Conservation (phyloP, 371 early-diverging fungal species). For the Rhizopus delemar region DNA sequence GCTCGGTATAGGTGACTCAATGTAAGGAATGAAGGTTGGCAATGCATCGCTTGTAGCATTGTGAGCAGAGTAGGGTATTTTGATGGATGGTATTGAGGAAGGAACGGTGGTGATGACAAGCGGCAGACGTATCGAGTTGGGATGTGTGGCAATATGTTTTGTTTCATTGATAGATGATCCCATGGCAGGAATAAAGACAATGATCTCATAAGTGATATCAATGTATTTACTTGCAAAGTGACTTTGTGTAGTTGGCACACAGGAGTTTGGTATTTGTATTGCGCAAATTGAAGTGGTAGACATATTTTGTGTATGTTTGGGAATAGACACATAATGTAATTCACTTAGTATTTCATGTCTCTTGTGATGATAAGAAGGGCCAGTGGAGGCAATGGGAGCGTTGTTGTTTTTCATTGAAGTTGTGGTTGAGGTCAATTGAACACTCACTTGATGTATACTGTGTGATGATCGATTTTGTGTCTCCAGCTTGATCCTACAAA, state of each 20-base stretch:
- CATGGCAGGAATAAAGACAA: slow-evolving; percentile 37
- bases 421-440: slow-evolving; percentile 32
- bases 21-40: slow-evolving; percentile 33
- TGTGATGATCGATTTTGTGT: slow-evolving; percentile 38
- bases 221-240: slow-evolving; percentile 27
- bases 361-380: slow-evolving; percentile 27
- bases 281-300: slow-evolving; percentile 31
- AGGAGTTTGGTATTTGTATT: slow-evolving; percentile 34
- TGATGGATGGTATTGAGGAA: slow-evolving; percentile 25
- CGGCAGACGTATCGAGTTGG: slow-evolving; percentile 28
- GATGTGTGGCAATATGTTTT: slow-evolving; percentile 4
- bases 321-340: slow-evolving; percentile 32
- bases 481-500: slow-evolving; percentile 37
- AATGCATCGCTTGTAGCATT: slow-evolving; percentile 12
- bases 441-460: slow-evolving; percentile 39
- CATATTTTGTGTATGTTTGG: slow-evolving; percentile 18
- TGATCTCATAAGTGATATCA: slow-evolving; percentile 36
- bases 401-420: slow-evolving; percentile 16
- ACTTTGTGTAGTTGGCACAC: slow-evolving; percentile 39
- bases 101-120: slow-evolving; percentile 42
- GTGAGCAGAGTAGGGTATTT: slow-evolving; percentile 27
- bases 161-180: slow-evolving; percentile 7
- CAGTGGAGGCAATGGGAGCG: slow-evolving; percentile 11
- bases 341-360: slow-evolving; percentile 35
- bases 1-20: slow-evolving; percentile 38